Conservation (phyloP, 305 asterid species). For the Fraxinus latifolia region DNA sequence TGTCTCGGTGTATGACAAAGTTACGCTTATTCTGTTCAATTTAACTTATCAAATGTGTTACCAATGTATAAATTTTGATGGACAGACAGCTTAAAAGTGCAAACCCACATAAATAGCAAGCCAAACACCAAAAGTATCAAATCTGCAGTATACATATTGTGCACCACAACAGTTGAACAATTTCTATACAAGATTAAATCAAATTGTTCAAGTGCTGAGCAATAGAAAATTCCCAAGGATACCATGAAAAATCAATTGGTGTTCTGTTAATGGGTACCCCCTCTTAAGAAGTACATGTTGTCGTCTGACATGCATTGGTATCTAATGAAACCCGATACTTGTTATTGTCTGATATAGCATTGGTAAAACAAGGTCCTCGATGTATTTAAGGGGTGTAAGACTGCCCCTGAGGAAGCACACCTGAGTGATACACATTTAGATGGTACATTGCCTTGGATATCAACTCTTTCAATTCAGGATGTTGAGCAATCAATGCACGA, state of each 20-base stretch:
- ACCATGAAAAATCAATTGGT: background rate
- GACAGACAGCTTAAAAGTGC: background rate
- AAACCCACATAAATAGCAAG: background rate
- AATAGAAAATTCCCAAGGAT: too few species aligned
- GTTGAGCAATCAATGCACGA: slow-evolving; percentile 43
- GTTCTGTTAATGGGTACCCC: background rate
- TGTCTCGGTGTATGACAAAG: background rate
- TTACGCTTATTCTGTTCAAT: background rate
- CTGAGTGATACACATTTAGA: slow-evolving; percentile 66
- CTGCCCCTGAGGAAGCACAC: slow-evolving; percentile 51
- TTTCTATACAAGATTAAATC: background rate
- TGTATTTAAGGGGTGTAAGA: slow-evolving; percentile 18
- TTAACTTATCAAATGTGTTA: background rate
- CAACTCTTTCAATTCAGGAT: slow-evolving; percentile 57
- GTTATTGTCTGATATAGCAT: background rate
- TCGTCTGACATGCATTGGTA: background rate
- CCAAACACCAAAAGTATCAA: background rate
- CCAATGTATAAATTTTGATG: background rate
- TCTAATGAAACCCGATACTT: too few species aligned
- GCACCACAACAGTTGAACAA: background rate
- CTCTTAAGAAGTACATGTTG: background rate
- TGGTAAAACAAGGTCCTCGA: background rate
- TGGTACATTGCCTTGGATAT: slow-evolving; percentile 47
- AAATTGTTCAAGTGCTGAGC: background rate
- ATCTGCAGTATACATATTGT: background rate